A percentile compares a stretch with the other conserved stretches of the same genome.
These are phyloP conservation scores for Hordeum pubiflorum DNA, from an alignment of 202 grass and related monocot genomes.

Conservation along the genomic window DNA sequence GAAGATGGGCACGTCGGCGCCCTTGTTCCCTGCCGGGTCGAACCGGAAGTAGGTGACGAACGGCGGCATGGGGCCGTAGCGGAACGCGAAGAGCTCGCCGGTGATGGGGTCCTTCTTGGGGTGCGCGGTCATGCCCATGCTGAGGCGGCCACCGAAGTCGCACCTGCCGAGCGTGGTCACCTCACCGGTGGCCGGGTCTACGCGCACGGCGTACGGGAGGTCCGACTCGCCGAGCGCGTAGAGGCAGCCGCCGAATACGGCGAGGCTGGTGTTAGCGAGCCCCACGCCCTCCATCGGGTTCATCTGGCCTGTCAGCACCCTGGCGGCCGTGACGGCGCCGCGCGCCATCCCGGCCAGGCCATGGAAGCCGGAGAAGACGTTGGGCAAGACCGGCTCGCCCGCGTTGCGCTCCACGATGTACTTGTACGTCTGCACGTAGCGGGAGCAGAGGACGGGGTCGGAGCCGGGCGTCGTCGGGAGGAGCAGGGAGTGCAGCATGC, in stretches of 20 bases:
- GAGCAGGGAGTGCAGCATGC: slow-evolving; percentile 94
- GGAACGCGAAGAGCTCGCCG: slow-evolving; percentile 74
- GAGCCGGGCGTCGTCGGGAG: slow-evolving; percentile 27
- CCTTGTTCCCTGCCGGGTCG: slow-evolving; percentile 69
- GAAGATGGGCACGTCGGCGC: slow-evolving; percentile 71
- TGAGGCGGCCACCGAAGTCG: slow-evolving; percentile 60
- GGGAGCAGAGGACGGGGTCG: slow-evolving; percentile 62
- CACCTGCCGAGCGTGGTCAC: slow-evolving; percentile 49
- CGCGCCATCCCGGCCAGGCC: slow-evolving; percentile 61
- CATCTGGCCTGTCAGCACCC: slow-evolving; percentile 79
- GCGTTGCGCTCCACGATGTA: slow-evolving; percentile 69
- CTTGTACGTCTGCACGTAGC: slow-evolving; percentile 86
- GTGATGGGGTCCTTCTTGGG: slow-evolving; percentile 73
- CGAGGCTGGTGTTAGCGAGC: slow-evolving; percentile 84
- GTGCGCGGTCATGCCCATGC: slow-evolving; percentile 91
- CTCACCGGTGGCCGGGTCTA: slow-evolving; percentile 49
- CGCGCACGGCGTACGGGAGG: slow-evolving; percentile 63
- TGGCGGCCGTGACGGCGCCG: slow-evolving; percentile 50
- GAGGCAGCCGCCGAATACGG: slow-evolving; percentile 58
- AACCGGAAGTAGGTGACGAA: slow-evolving; percentile 88
- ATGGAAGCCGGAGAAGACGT: slow-evolving; percentile 74
- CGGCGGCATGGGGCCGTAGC: slow-evolving; percentile 61
- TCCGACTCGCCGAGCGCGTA: slow-evolving; percentile 88
- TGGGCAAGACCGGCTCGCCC: slow-evolving; percentile 62
- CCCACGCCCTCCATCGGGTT: slow-evolving; percentile 56